Evolutionary conservation across 78 protist species (phyloP), one percentile per base, ranked within the genome.

Genomic region (Dictyostelium citrinum): DNA sequence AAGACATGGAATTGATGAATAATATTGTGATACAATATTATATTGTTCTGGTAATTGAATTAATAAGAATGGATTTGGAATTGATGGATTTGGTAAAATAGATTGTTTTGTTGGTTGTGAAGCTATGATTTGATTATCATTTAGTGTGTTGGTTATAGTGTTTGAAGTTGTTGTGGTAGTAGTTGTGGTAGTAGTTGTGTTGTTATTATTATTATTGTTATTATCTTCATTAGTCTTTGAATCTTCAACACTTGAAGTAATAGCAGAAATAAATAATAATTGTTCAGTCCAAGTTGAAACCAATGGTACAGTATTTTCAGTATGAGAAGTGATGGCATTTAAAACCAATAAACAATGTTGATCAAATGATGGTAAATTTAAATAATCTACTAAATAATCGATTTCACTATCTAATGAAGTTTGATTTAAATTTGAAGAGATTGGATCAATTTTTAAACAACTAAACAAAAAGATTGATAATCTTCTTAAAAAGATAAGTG

Each of bases 21-120:
- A 88, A 5, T 88, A 51, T 88, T 88, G 93, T 24, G 93, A 72
- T 5, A 88, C 70, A 46, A 83, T 31, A 49, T 45, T 78, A 41
- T 86, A 86, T 39, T 46, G 70, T 64, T 77, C 82, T 55, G 72
- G 81, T 9, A 86, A 35, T 75, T 86, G 31, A 33, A 86, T 86
- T 11, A 86, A 51, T 27, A 86, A 35, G 71, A 77, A 86, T 76
- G 92, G 81, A 17, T 86, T 74, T 37, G 92, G 92, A n/a, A 86
- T 61, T 12, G 24, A 41, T 74, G 92, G 84, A 29, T 72, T 41
- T 61, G 92, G 68, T 27, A 86, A 75, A 41, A 86, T 76, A 17
- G 83, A 55, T 61, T 29, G 27, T 33, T 46, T 80, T 27, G 24
- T 49, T 46, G 71, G 10, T 16, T 29, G 14, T 8, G 31, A 9